A percentile compares a stretch with the other conserved stretches of the same genome.
Conservation (phyloP, 1,284 basidiomycete genomes). For the Pseudozyma pruni region DNA sequence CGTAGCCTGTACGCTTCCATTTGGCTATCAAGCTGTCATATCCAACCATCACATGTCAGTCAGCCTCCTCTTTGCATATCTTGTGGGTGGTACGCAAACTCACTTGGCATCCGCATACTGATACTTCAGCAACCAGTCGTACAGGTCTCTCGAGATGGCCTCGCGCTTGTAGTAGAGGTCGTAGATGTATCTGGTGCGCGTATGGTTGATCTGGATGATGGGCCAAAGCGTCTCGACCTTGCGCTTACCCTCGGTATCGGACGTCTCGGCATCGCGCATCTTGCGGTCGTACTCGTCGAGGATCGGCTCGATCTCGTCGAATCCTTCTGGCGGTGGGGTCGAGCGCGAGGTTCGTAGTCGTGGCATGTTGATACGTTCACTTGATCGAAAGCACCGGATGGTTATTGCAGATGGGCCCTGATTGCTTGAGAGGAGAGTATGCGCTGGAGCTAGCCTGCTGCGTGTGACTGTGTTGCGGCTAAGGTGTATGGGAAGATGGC, state of each 20-base stretch:
- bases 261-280: constrained; percentile 77
- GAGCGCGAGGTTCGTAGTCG: constrained; percentile 94
- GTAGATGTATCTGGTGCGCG: constrained; percentile 88
- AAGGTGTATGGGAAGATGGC: no score
- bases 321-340: constrained; percentile 95
- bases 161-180: constrained; percentile 99
- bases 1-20: constrained; percentile 99
- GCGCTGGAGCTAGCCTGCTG: no score
- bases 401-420: no score
- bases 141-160: constrained; percentile 90
- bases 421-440: no score
- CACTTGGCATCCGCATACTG: constrained; percentile 97
- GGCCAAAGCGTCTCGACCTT: constrained; percentile 98
- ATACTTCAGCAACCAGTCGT: constrained; percentile 98
- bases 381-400: no score
- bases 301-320: constrained; percentile 85
- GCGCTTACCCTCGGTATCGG: constrained; percentile 96
- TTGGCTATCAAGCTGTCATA: constrained; percentile 88
- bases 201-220: constrained; percentile 96
- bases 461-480: neutral
- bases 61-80: neutral
- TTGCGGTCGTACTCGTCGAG: constrained; percentile 66
- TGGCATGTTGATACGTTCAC: constrained; percentile 75
- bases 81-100: constrained; percentile 64
- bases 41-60: neutral